Percentiles rank a stretch among this genome's conserved stretches.
These are phyloP conservation scores for Sphagnurus paluster DNA, from an alignment of 1,284 basidiomycete species.

Conservation along the genomic window DNA sequence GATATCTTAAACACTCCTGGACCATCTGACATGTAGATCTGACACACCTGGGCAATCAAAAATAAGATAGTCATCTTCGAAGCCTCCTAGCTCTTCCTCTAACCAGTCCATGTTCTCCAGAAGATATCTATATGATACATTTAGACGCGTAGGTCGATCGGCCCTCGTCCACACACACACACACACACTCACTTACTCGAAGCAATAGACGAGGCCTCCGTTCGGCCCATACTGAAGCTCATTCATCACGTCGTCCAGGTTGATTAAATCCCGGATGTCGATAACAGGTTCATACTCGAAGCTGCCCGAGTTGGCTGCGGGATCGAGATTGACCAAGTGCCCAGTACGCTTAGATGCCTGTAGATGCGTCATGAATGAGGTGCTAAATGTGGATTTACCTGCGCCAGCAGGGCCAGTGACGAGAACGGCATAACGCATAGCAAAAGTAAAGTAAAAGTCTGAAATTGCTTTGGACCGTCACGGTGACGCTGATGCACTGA, in stretches of 20 bases:
- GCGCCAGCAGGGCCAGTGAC: constrained; percentile 93
- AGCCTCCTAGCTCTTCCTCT: constrained; percentile 94
- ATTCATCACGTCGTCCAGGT: constrained; percentile 94
- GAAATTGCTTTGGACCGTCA: constrained; percentile 5
- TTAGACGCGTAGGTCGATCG: background rate
- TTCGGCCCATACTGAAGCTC: constrained; percentile 97
- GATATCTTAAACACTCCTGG: background rate
- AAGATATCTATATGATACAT: constrained; percentile 69
- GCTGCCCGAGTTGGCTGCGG: constrained; percentile 83
- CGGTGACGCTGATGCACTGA: no score
- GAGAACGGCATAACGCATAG: constrained; percentile 90
- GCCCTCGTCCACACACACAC: constrained; percentile 7
- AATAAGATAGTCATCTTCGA: constrained; percentile 96
- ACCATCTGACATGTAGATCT: background rate
- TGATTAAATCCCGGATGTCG: constrained; percentile 94
- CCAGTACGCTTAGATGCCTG: constrained; percentile 80
- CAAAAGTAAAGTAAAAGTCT: background rate
- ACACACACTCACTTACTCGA: constrained; percentile 85
- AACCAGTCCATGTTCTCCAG: constrained; percentile 98
- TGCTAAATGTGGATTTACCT: constrained; percentile 96
- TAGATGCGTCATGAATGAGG: constrained; percentile 89
- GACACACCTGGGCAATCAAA: constrained; percentile 91
- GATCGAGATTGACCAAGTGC: constrained; percentile 97
- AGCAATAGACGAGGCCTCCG: constrained; percentile 96
- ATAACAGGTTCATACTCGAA: constrained; percentile 94